Evolutionary conservation across 2,329 filamentous ascomycete genomes (phyloP), one percentile per base, ranked within the genome.

Genomic region (Aspergillus costaricaensis): DNA sequence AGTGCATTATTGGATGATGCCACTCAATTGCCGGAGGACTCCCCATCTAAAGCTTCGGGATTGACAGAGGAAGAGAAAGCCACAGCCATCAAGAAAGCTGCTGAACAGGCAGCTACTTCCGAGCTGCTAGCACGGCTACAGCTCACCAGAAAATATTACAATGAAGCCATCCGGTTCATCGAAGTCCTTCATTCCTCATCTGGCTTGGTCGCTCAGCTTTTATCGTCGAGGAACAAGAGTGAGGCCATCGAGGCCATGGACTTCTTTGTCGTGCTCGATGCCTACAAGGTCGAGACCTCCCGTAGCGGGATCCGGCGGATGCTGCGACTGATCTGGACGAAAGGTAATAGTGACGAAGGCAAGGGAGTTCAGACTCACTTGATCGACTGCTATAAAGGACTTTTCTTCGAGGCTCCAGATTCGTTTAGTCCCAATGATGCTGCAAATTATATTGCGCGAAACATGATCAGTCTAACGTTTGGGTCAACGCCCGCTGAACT

Each of bases 211-310:
- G 92, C 90, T 64, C 94, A 97, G 76, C 83, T 99, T 17, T 84
- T 99, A 3, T 91, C 92, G 5, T 96, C 95, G 30, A 91, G 91
- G 72, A 99, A 99, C 82, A 99, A 99, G 83, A 96, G 91, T 69
- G 95, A 99, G 75, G 91, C 98, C 25, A 96, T 99, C 63, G 96
- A 99, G 76, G 95, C 96, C 15, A 99, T 99, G 88, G 95, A 99
- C 74, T 99, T 96, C 78, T 96, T 99, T 68, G 92, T 96, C 68
- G 87, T 96, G 48, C 90, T 95, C 48, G 93, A 99, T 74, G 94
- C 93, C 5, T 98, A 98, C 83, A 95, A 96, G 75, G 89, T 99
- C 60, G 91, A 97, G 75, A 91, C 95, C 67, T 92, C 96, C 72
- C 93, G 96, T 75, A 80, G 89, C 41, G 95, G 96, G 59, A 98